Percentiles rank a stretch among this genome's conserved stretches.
Conservation (phyloP, 2,329 filamentous ascomycete genomes). For the Fusarium xylarioides region DNA sequence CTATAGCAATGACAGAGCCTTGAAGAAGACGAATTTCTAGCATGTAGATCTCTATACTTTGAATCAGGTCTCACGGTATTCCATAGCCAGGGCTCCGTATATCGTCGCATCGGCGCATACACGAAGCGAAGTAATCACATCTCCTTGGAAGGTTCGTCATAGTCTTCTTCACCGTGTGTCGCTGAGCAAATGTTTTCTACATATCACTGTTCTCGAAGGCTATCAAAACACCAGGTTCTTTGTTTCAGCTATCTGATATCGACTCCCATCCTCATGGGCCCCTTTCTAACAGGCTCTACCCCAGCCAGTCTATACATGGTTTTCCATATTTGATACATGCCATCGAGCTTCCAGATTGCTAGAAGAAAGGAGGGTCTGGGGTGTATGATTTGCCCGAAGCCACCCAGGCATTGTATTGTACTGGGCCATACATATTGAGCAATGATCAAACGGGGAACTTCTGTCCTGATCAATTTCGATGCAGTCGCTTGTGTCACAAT, state of each 20-base stretch:
- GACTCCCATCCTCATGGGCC: too few relatives aligned
- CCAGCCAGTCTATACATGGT: background rate
- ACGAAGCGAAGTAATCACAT: background rate
- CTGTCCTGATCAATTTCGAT: background rate
- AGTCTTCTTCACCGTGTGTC: too few relatives aligned
- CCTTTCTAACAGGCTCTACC: rapidly evolving
- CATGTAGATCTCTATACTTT: background rate
- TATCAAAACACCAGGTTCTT: background rate
- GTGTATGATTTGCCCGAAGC: background rate
- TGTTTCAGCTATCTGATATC: background rate
- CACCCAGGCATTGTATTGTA: background rate
- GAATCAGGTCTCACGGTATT: too few relatives aligned
- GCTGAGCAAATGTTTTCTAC: rapidly evolving
- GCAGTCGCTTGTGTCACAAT: background rate
- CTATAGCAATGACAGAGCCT: rapidly evolving
- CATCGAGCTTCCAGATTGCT: rapidly evolving
- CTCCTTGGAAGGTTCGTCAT: background rate
- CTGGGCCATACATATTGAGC: background rate
- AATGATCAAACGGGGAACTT: background rate
- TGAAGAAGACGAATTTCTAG: rapidly evolving
- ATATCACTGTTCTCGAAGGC: background rate
- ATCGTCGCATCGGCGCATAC: too few relatives aligned
- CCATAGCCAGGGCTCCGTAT: rapidly evolving
- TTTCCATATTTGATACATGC: background rate
- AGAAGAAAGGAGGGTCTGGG: background rate